These are phyloP conservation scores for Tricholomella constricta DNA, from an alignment of 768 basidiomycete genomes.

Conservation along the genomic window DNA sequence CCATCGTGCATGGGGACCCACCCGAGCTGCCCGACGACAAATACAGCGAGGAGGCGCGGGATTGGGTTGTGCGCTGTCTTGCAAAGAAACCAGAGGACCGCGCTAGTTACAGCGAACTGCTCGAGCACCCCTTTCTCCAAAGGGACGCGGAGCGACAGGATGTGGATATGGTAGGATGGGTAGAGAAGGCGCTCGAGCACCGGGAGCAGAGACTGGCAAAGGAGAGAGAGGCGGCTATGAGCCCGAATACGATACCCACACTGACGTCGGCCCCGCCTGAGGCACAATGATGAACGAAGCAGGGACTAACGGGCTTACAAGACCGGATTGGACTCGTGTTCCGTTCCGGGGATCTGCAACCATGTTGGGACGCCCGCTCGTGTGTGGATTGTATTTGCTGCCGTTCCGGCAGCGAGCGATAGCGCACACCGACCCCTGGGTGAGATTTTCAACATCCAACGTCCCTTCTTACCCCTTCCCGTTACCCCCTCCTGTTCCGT, in stretches of 20 bases:
- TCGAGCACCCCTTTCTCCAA: constrained; percentile 80
- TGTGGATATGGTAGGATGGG: constrained; percentile 89
- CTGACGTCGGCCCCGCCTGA: neutral
- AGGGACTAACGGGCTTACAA: neutral
- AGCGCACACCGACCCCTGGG: neutral
- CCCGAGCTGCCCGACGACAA: constrained; percentile 77
- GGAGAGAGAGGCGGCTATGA: constrained; percentile 7
- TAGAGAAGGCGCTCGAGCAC: constrained; percentile 49
- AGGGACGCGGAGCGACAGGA: constrained; percentile 52
- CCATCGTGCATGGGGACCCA: constrained; percentile 94
- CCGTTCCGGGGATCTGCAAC: neutral
- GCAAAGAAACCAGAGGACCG: constrained; percentile 76
- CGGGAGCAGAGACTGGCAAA: constrained; percentile 13
- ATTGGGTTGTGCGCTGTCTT: constrained; percentile 83
- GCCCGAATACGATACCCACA: neutral
- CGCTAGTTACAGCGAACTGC: constrained; percentile 81
- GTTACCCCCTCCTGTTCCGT: neutral
- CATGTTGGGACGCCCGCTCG: neutral
- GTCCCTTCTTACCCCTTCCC: neutral
- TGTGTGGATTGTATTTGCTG: neutral
- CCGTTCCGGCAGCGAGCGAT: neutral
- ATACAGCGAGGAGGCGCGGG: constrained; percentile 69
- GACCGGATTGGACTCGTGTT: neutral
- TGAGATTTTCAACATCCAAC: neutral
- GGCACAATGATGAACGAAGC: neutral